These are phyloP conservation scores for Pelomyxa schiedti DNA, from an alignment of 78 protist genomes.

Conservation along the genomic window DNA sequence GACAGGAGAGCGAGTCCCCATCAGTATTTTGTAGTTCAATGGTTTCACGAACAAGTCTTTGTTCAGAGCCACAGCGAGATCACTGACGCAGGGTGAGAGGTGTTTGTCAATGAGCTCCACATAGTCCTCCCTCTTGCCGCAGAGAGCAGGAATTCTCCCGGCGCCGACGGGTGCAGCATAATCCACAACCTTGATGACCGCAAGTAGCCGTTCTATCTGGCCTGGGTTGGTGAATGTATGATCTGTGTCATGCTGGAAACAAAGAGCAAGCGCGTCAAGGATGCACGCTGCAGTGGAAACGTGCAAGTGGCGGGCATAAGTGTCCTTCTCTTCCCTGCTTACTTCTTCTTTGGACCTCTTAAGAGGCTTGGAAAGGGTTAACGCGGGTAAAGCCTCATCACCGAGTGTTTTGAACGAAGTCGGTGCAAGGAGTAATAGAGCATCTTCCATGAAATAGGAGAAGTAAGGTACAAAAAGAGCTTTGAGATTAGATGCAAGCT, in stretches of 20 bases:
- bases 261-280: background rate
- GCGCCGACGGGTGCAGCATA: background rate
- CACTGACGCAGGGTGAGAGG: background rate
- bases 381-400: background rate
- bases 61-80: background rate
- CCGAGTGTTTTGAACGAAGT: background rate
- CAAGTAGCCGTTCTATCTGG: too few species aligned
- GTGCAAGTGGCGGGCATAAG: background rate
- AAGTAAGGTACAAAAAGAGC: background rate
- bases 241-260: background rate
- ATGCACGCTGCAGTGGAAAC: background rate
- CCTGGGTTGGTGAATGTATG: too few species aligned
- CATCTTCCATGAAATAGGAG: background rate
- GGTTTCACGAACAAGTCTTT: background rate
- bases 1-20: background rate
- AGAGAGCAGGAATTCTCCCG: background rate
- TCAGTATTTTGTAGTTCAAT: background rate
- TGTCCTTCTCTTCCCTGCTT: background rate
- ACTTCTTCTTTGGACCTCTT: background rate
- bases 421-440: background rate
- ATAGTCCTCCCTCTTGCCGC: background rate
- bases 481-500: background rate
- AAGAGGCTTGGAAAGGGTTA: background rate
- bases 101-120: background rate
- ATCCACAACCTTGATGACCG: too few species aligned